Evolutionary conservation across 1,139 yeast species (phyloP).

Genomic region (Blastobotrys malaysiensis): DNA sequence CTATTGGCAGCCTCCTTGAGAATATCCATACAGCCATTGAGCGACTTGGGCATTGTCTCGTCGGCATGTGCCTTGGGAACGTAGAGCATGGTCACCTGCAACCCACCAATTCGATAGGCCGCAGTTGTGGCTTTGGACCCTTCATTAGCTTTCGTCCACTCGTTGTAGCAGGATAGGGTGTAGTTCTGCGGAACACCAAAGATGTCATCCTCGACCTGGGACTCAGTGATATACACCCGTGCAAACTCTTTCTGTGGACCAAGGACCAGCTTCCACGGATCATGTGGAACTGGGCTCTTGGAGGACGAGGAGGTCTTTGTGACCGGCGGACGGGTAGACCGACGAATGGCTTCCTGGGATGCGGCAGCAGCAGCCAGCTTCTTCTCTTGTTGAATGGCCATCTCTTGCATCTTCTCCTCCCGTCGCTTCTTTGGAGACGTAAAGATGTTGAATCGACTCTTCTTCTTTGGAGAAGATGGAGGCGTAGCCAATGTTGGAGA

Average conservation of each 20-base stretch:
- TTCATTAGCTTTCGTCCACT: conserved; percentile 53
- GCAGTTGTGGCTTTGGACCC: neutral
- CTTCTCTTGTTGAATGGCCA: neutral
- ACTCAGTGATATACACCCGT: conserved; percentile 63
- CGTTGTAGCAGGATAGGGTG: conserved; percentile 64
- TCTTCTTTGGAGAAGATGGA: conserved; percentile 17
- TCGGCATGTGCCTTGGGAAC: conserved; percentile 48
- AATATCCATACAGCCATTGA: conserved; percentile 13
- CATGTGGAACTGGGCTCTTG: conserved; percentile 11
- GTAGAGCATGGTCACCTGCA: conserved; percentile 70
- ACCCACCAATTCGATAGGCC: conserved; percentile 61
- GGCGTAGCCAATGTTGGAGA: neutral
- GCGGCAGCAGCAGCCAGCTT: conserved; percentile 4
- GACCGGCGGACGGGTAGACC: neutral
- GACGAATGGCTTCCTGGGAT: neutral
- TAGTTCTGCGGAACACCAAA: conserved; percentile 51
- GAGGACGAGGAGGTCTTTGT: neutral
- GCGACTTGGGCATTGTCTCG: conserved; percentile 46
- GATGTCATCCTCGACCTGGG: conserved; percentile 53
- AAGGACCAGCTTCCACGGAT: conserved; percentile 39
- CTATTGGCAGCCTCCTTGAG: neutral
- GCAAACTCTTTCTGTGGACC: conserved; percentile 90
- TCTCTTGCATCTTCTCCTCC: conserved; percentile 1
- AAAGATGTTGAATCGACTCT: conserved; percentile 14
- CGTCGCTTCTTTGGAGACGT: conserved; percentile 20